Conservation (phyloP, 2,329 filamentous ascomycete genomes). For the Hypomyces rosellus region DNA sequence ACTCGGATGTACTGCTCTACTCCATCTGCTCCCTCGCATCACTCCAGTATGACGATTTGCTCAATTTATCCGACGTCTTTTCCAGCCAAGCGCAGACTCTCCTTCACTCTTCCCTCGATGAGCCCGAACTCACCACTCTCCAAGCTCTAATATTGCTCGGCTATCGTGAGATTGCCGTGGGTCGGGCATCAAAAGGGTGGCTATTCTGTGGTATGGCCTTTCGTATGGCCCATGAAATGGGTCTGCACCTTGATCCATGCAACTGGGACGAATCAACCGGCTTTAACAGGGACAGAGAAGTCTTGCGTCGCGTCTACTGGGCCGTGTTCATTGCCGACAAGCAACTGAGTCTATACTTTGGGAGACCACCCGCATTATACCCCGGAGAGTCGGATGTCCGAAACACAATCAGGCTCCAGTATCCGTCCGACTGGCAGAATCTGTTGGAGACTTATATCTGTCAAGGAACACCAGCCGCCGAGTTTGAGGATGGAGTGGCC, state of each 20-base stretch:
- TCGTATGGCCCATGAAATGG: conserved; percentile 45
- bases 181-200: conserved; percentile 44
- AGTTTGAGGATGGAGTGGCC: conserved; percentile 40
- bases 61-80: conserved; percentile 36
- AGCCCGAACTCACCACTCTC: conserved; percentile 40
- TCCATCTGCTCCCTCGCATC: conserved; percentile 44
- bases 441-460: conserved; percentile 43
- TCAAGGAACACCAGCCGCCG: conserved; percentile 36
- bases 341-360: conserved; percentile 46
- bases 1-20: conserved; percentile 43
- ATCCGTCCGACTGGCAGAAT: conserved; percentile 42
- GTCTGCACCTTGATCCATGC: conserved; percentile 43
- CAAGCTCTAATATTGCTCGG: conserved; percentile 40
- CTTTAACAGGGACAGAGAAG: conserved; percentile 36
- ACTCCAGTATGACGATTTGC: conserved; percentile 36
- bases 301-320: conserved; percentile 44
- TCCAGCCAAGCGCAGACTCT: conserved; percentile 38
- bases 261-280: conserved; percentile 40
- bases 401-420: conserved; percentile 42
- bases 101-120: conserved; percentile 38
- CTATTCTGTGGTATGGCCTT: conserved; percentile 47
- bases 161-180: conserved; percentile 41
- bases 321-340: conserved; percentile 45
- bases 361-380: conserved; percentile 42
- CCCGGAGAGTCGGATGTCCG: conserved; percentile 44